Percentiles rank a stretch among this genome's conserved stretches.
Conservation (phyloP, 805 yeast species). For the Ogataea chonburiensis region DNA sequence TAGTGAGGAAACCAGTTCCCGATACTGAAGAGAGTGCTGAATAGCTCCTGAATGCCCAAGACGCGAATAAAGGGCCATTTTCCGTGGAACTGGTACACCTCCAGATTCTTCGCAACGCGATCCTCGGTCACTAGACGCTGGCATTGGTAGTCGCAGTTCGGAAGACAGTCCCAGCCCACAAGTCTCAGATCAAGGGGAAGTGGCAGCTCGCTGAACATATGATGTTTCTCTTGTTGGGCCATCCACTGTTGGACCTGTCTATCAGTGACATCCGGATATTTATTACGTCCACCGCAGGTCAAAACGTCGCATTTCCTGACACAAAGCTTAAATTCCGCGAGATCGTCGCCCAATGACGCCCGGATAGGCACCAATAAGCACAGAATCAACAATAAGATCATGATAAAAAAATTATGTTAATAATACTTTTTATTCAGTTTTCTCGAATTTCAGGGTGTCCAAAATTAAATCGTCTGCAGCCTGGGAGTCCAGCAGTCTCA, state of each 20-base stretch:
- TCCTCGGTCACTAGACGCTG: slow-evolving; percentile 70
- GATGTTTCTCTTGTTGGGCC: slow-evolving; percentile 35
- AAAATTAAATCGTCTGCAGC: slow-evolving; percentile 36
- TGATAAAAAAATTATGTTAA: background rate
- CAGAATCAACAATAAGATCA: slow-evolving; percentile 1
- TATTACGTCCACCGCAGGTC: slow-evolving; percentile 28
- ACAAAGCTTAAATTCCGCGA: slow-evolving; percentile 57
- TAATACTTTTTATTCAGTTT: background rate
- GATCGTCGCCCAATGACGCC: slow-evolving; percentile 62
- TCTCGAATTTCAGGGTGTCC: slow-evolving; percentile 27
- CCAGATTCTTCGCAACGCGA: slow-evolving; percentile 47
- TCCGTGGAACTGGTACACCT: slow-evolving; percentile 86
- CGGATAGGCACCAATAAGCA: slow-evolving; percentile 3
- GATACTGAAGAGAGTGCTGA: slow-evolving; percentile 75
- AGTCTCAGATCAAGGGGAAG: slow-evolving; percentile 42
- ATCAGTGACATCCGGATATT: slow-evolving; percentile 23
- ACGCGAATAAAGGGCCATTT: slow-evolving; percentile 92
- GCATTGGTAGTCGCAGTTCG: slow-evolving; percentile 91
- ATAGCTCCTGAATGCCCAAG: slow-evolving; percentile 81
- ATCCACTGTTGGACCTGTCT: slow-evolving; percentile 28
- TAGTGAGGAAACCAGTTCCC: slow-evolving; percentile 67
- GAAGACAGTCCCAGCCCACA: slow-evolving; percentile 70
- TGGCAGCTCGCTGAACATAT: slow-evolving; percentile 40
- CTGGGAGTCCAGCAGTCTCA: slow-evolving; percentile 57
- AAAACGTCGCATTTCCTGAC: slow-evolving; percentile 46